Evolutionary conservation across 345 rosid species (phyloP), one percentile per base, ranked within the genome.

Genomic region (Eucalyptus camaldulensis): DNA sequence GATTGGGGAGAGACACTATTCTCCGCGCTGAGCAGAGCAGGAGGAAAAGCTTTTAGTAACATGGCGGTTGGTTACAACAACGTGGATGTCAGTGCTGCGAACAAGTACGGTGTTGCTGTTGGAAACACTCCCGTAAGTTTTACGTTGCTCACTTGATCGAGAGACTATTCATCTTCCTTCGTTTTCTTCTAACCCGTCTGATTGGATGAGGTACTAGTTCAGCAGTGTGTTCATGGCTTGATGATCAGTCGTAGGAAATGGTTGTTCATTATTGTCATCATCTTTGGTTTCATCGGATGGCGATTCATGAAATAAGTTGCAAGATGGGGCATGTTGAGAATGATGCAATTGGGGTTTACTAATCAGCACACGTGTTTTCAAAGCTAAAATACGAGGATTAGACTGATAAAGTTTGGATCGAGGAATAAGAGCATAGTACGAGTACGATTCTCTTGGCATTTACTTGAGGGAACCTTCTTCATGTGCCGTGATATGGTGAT

Each of bases 21-120:
- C 91, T 91, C 97, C 60, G 99, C 97, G 47, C 90, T 97, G 88
- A 95, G 98, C 93, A 94, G 91, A 92, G 99, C 99, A 2, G 99
- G 99, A 83, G 99, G 99, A 56, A 98, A 92, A 88, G 99, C 96
- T 49, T 98, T 97, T 85, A 96, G 99, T 86, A 98, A 98, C 96
- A 98, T 98, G 99, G 99, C 99, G 87, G 99, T 98, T 72, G 99
- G 99, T 37, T 98, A 96, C 90, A 96, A 98, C 94, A 98, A 98
- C 91, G 99, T 98, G 25, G 97, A 98, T 91, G 98, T 98, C 50
- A 96, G 92, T 91, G 99, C 98, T 25, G 99, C 99, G 72, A 98
- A 92, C 89, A 98, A 98, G 95, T 94, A 98, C 87, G 96, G 97
- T 44, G 94, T 98, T 91, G 97, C 99, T 62, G 98, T 98, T 81